Base-by-base conservation (phyloP, 352 stramenopile genomes). In the Phytophthora tubulina region DNA sequence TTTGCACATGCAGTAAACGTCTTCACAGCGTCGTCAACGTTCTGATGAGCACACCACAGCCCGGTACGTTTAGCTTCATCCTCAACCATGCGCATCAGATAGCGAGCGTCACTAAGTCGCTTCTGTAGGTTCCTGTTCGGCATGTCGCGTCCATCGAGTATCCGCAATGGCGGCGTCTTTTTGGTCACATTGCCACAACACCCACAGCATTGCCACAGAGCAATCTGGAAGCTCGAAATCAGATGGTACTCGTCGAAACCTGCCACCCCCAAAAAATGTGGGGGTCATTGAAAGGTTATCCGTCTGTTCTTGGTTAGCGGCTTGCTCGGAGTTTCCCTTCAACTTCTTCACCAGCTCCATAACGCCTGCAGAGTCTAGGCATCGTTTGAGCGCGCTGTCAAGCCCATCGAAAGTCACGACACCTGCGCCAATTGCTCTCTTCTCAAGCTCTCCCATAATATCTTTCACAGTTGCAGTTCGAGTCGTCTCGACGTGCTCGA, bases 91-190 rank as follows among this genome's bases (percentile, higher is more conserved):
- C 7, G 5, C 63, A 71, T 71, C 1, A 71, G 48, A 42, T 59
- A 65, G 4, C 46, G 63, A 13, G 48, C 27, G 3, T 61, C 45
- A 52, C 54, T 65, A 5, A 71, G 36, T 36, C 38, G 36, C 54
- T 71, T 65, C 4, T 71, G 63, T 6, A 35, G 15, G 7, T 65
- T 65, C 15, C 38, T 30, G 9, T 42, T 58, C 14, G 63, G 36
- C 45, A 71, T 65, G 35, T 71, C 63, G 30, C 46, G 53, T 14
- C 30, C 53, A n/a, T 71, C 63, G 13, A 71, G 45, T 3, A 60
- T 33, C 0, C 27, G 41, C 9, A 71, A 6, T 0, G 63, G 38
- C 4, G 54, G 63, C 6, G 31, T 46, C n/a, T 54, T 46, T 7
- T 71, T 65, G 33, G 1, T 53, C 63, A 39, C 54, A 65, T 13